phyloP scores from a whole-genome alignment of 1,139 yeast genomes.

The Ogataea hybrid region DNA sequence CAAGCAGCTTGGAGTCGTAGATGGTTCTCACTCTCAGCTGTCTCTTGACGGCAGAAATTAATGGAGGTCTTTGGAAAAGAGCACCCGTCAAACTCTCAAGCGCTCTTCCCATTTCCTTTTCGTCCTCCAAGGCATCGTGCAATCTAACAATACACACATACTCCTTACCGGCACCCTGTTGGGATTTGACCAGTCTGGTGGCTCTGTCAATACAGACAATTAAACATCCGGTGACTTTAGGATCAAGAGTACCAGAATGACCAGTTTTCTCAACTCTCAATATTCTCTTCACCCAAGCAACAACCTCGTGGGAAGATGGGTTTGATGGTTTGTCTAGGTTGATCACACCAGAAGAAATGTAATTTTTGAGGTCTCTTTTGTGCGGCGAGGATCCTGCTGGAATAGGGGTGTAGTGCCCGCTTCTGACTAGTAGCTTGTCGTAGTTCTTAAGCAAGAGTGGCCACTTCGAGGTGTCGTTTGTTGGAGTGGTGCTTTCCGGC shows the following conservation, averaged over 20 bases:
- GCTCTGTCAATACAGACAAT: slow-evolving; percentile 98
- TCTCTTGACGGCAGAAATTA: slow-evolving; percentile 98
- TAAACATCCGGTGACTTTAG: slow-evolving; percentile 96
- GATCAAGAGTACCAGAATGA: slow-evolving; percentile 98
- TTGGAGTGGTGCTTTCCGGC: slow-evolving; percentile 80
- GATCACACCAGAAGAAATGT: slow-evolving; percentile 92
- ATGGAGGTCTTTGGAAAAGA: slow-evolving; percentile 97
- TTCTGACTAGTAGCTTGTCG: slow-evolving; percentile 90
- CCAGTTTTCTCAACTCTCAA: slow-evolving; percentile 96
- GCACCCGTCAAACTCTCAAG: slow-evolving; percentile 98
- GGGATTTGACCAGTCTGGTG: slow-evolving; percentile 95
- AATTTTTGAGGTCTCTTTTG: slow-evolving; percentile 88
- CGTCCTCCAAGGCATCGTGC: slow-evolving; percentile 89
- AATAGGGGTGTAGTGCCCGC: slow-evolving; percentile 95
- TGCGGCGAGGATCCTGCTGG: slow-evolving; percentile 95
- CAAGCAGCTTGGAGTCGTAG: slow-evolving; percentile 92
- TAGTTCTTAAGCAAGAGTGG: slow-evolving; percentile 91
- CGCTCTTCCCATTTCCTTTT: slow-evolving; percentile 83
- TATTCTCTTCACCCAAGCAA: slow-evolving; percentile 97
- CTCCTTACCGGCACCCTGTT: slow-evolving; percentile 99
- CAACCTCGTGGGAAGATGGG: slow-evolving; percentile 98
- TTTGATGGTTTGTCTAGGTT: slow-evolving; percentile 97
- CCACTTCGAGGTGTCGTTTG: slow-evolving; percentile 91
- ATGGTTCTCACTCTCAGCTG: slow-evolving; percentile 98
- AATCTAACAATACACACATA: slow-evolving; percentile 96